Conservation (phyloP, 1,284 basidiomycete genomes). For the Ceratobasidium sp. region DNA sequence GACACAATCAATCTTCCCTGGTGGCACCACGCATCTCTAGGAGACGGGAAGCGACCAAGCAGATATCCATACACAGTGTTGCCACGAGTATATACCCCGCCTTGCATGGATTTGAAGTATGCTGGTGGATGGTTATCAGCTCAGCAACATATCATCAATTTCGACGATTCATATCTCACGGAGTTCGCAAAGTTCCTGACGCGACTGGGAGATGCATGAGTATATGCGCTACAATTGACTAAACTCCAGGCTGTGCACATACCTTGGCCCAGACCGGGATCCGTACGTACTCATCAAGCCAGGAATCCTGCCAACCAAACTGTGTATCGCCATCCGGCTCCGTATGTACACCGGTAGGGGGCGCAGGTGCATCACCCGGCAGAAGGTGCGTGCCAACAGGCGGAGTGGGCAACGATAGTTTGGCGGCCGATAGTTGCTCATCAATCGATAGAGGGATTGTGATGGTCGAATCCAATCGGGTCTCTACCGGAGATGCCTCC, state of each 20-base stretch:
- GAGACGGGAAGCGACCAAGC: constrained; percentile 30
- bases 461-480: too few species aligned
- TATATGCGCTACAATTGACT: not conserved
- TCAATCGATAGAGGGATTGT: too few species aligned
- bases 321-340: not conserved
- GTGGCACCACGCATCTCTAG: constrained; percentile 32
- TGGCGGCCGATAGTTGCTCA: too few species aligned
- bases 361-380: not conserved
- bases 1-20: constrained; percentile 32
- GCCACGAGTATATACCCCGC: constrained; percentile 24
- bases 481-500: too few species aligned
- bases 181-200: constrained; percentile 31
- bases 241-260: not conserved
- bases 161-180: constrained; percentile 2
- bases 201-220: constrained; percentile 1
- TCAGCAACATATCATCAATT: not conserved
- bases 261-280: constrained; percentile 35
- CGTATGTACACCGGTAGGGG: not conserved
- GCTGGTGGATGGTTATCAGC: not conserved
- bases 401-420: too few species aligned
- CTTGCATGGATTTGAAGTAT: constrained; percentile 36
- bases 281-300: not conserved
- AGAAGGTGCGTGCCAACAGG: too few species aligned
- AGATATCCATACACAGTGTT: constrained; percentile 37
- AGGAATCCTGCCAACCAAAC: not conserved